These are phyloP conservation scores for Cytospora paraplurivora DNA, from an alignment of 2,329 filamentous ascomycete species.

Conservation along the genomic window DNA sequence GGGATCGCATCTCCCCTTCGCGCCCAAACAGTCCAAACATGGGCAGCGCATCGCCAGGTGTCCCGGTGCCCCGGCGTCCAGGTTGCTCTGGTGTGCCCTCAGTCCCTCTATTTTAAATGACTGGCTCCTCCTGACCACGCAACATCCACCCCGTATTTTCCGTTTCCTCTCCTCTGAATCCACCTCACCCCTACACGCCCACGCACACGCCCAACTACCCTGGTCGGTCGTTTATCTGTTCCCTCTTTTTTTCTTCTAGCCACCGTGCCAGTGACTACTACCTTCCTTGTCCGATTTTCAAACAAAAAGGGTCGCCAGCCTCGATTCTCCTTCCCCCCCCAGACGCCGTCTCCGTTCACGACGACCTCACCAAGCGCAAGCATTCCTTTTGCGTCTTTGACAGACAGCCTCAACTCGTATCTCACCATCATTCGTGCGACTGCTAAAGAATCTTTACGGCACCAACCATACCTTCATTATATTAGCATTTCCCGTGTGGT, in stretches of 20 bases:
- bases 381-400: conserved; percentile 51
- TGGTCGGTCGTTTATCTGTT: neutral
- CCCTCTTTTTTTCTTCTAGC: neutral
- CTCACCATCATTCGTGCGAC: conserved; percentile 1
- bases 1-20: neutral
- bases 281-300: conserved; percentile 1
- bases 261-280: conserved; percentile 1
- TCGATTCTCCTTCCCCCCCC: conserved; percentile 12
- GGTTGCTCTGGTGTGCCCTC: conserved; percentile 4
- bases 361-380: conserved; percentile 8
- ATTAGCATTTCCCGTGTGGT: neutral
- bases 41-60: neutral
- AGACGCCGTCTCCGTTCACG: conserved; percentile 13
- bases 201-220: neutral
- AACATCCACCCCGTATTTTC: conserved; percentile 2
- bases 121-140: conserved; percentile 17
- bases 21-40: neutral
- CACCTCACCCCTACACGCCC: neutral
- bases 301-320: conserved; percentile 27
- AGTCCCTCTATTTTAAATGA: conserved; percentile 21
- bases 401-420: conserved; percentile 42
- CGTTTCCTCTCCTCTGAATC: neutral
- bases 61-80: conserved; percentile 9
- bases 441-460: neutral
- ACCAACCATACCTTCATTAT: conserved; percentile 11